Percentiles rank a stretch among this genome's conserved stretches.
phyloP scores from a whole-genome alignment of 1,284 basidiomycete genomes.

The Cryptococcus depauperatus region DNA sequence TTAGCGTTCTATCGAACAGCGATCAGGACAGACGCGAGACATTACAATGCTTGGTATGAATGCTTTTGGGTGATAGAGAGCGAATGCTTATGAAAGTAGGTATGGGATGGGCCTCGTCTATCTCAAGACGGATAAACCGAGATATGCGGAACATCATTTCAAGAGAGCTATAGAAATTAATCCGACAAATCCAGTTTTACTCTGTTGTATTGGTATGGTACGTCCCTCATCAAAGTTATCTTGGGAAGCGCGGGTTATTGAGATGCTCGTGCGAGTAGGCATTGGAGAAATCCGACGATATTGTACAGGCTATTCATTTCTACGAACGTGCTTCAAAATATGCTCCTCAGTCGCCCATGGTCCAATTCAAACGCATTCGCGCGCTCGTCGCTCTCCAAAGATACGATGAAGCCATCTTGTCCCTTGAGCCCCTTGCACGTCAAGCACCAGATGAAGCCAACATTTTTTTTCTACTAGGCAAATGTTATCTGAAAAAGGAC shows the following conservation, averaged over 20 bases:
- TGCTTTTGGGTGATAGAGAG: background rate
- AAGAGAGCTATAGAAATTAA: constrained; percentile 81
- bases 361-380: constrained; percentile 81
- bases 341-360: constrained; percentile 74
- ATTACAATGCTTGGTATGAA: constrained; percentile 88
- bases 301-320: constrained; percentile 60
- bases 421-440: constrained; percentile 67
- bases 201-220: constrained; percentile 85
- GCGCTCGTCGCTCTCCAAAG: constrained; percentile 72
- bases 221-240: constrained; percentile 35
- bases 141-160: constrained; percentile 89
- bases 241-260: no score
- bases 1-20: constrained; percentile 82
- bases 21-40: constrained; percentile 73
- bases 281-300: constrained; percentile 68
- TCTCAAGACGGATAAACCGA: constrained; percentile 78
- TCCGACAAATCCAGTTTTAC: constrained; percentile 77
- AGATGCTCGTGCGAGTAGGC: constrained; percentile 60
- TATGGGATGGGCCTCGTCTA: constrained; percentile 95
- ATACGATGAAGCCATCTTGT: constrained; percentile 65
- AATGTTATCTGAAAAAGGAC: constrained; percentile 71
- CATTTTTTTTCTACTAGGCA: constrained; percentile 88
- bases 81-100: constrained; percentile 49
- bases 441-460: constrained; percentile 86
- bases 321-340: constrained; percentile 70